phyloP scores from a whole-genome alignment of 768 basidiomycete species.

The Tremella fuciformis region DNA sequence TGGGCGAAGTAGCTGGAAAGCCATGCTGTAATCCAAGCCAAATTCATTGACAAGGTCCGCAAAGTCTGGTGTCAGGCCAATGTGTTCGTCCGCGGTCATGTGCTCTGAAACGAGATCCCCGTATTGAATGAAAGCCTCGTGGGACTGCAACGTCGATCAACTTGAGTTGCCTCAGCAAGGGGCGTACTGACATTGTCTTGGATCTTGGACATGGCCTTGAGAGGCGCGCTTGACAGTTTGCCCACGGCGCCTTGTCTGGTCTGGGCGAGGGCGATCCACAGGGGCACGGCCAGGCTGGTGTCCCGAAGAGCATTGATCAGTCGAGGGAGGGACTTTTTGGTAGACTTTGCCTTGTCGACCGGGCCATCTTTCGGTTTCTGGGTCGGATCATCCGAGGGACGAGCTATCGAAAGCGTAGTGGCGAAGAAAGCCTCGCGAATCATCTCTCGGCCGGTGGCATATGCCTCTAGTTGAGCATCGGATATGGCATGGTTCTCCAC shows the following conservation, averaged over 20 bases:
- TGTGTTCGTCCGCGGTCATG: conserved; percentile 68
- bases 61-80: conserved; percentile 70
- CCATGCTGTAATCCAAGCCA: conserved; percentile 77
- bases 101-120: conserved; percentile 78
- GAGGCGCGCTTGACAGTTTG: conserved; percentile 30
- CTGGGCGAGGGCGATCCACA: conserved; percentile 87
- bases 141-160: conserved; percentile 60
- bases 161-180: conserved; percentile 7
- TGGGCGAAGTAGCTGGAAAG: conserved; percentile 91
- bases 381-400: conserved; percentile 28
- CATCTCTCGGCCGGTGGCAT: conserved; percentile 84
- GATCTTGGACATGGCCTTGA: conserved; percentile 63
- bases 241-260: conserved; percentile 59
- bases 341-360: conserved; percentile 44
- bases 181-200: conserved; percentile 74
- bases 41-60: conserved; percentile 69
- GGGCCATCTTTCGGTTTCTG: conserved; percentile 37
- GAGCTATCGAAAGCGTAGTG: conserved; percentile 41
- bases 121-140: conserved; percentile 88
- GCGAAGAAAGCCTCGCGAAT: conserved; percentile 68
- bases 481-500: conserved; percentile 72
- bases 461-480: conserved; percentile 79
- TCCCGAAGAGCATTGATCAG: conserved; percentile 48
- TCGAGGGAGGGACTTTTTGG: conserved; percentile 42
- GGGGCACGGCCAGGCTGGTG: conserved; percentile 71